phyloP scores from a whole-genome alignment of 257 asterid species.

The Solanum infundibuliforme region DNA sequence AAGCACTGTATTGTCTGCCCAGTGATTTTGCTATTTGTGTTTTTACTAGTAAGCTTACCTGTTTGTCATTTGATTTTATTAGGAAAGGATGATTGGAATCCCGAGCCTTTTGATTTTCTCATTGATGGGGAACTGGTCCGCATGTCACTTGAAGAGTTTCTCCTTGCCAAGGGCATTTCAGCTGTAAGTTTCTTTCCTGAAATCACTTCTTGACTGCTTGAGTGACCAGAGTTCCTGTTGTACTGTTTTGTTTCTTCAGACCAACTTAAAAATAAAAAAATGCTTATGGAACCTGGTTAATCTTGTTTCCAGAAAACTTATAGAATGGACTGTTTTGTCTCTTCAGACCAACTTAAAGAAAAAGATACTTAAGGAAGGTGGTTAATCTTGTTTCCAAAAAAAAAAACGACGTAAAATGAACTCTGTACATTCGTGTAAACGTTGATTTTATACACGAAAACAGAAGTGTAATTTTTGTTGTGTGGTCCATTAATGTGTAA shows the following conservation, averaged over 20 bases:
- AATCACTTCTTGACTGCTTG: background rate
- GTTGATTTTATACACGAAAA: background rate
- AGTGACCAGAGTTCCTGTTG: background rate
- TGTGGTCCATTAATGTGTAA: background rate
- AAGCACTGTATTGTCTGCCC: background rate
- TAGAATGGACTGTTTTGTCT: background rate
- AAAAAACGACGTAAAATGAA: background rate
- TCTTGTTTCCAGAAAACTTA: background rate
- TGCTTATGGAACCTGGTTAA: background rate
- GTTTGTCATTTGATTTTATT: constrained; percentile 2
- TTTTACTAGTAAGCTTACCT: background rate
- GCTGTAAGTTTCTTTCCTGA: constrained; percentile 40
- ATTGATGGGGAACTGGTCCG: constrained; percentile 86
- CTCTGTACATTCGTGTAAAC: background rate
- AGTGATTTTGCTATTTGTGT: background rate
- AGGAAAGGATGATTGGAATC: constrained; percentile 56
- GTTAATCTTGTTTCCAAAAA: background rate
- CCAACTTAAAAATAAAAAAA: background rate
- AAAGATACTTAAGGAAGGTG: background rate
- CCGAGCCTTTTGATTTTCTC: constrained; percentile 86
- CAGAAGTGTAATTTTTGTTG: background rate
- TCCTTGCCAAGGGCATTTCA: constrained; percentile 83
- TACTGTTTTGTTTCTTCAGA: background rate
- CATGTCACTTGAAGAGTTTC: constrained; percentile 84
- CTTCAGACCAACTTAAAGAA: background rate